These are phyloP conservation scores for Annulohypoxylon truncatum DNA, from an alignment of 2,329 filamentous ascomycete genomes.

Conservation along the genomic window DNA sequence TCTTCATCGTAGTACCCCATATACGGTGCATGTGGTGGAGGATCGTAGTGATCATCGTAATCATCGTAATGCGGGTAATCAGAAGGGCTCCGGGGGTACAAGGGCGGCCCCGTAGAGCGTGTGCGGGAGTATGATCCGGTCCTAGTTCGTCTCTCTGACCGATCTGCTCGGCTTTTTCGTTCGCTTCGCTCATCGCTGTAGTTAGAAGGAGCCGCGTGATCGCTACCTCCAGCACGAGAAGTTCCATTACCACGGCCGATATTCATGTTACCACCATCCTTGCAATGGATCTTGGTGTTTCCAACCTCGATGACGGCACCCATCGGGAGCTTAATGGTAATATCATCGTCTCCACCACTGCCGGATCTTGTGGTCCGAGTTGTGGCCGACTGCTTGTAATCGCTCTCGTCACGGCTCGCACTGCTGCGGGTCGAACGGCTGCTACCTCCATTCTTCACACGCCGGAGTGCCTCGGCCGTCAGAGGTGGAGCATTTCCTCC, in stretches of 20 bases:
- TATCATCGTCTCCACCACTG: slow-evolving; percentile 63
- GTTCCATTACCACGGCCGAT: slow-evolving; percentile 54
- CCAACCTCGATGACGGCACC: slow-evolving; percentile 67
- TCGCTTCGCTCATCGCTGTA: slow-evolving; percentile 64
- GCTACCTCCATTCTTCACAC: slow-evolving; percentile 61
- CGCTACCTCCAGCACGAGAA: slow-evolving; percentile 58
- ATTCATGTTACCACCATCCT: slow-evolving; percentile 70
- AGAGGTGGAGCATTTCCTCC: slow-evolving; percentile 60
- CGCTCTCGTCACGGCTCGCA: slow-evolving; percentile 71
- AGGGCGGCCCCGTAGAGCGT: slow-evolving; percentile 24
- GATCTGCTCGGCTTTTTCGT: slow-evolving; percentile 51
- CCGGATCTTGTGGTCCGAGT: slow-evolving; percentile 70
- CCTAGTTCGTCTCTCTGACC: slow-evolving; percentile 59
- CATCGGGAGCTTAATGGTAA: slow-evolving; percentile 71
- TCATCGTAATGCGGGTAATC: slow-evolving; percentile 34
- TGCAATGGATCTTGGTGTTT: slow-evolving; percentile 68
- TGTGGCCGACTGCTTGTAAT: slow-evolving; percentile 70
- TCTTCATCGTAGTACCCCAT: slow-evolving; percentile 24
- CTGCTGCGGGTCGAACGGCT: slow-evolving; percentile 69
- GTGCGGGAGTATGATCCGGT: slow-evolving; percentile 58
- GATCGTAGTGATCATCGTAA: slow-evolving; percentile 23
- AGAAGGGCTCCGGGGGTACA: slow-evolving; percentile 33
- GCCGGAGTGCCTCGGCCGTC: slow-evolving; percentile 67
- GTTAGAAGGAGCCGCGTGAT: slow-evolving; percentile 60
- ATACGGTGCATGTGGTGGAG: slow-evolving; percentile 21